Percentiles rank a stretch among this genome's conserved stretches.
Evolutionary conservation across 441 rosid species (phyloP).

Genomic region (Bruguiera hainesii): DNA sequence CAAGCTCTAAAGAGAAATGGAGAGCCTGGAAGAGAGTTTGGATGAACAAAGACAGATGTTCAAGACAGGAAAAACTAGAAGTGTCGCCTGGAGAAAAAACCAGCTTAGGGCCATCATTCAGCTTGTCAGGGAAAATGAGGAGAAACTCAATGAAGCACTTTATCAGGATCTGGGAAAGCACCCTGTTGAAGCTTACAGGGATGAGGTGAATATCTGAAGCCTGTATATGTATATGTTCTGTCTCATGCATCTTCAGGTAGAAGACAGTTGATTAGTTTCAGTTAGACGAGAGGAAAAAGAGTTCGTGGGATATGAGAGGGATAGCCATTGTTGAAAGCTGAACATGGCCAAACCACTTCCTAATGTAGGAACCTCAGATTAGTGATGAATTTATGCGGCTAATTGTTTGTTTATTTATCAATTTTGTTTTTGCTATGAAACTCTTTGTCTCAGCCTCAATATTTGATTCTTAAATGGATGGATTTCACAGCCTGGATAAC

Average conservation of each 20-base stretch:
- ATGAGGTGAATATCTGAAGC: slow-evolving; percentile 39
- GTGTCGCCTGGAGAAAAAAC: slow-evolving; percentile 63
- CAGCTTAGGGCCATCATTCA: slow-evolving; percentile 55
- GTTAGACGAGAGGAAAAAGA: too few relatives aligned
- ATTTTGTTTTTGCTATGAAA: too few relatives aligned
- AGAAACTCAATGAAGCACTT: slow-evolving; percentile 43
- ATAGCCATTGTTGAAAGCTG: too few relatives aligned
- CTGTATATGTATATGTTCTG: background rate
- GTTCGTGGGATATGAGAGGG: too few relatives aligned
- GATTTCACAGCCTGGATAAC: too few relatives aligned
- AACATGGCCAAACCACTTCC: too few relatives aligned
- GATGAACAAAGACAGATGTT: slow-evolving; percentile 56
- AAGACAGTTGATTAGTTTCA: background rate
- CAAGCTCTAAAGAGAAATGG: slow-evolving; percentile 20
- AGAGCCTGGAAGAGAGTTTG: slow-evolving; percentile 39
- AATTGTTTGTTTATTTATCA: too few relatives aligned
- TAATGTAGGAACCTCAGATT: too few relatives aligned
- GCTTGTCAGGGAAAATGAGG: slow-evolving; percentile 55
- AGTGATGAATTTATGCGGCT: too few relatives aligned
- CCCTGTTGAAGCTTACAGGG: slow-evolving; percentile 66
- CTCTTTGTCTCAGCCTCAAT: too few relatives aligned
- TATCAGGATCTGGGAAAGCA: slow-evolving; percentile 77
- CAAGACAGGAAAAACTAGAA: slow-evolving; percentile 49
- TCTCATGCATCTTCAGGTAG: background rate
- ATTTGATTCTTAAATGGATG: too few relatives aligned